Conservation (phyloP, 768 basidiomycete genomes). For the Russula sp. region DNA sequence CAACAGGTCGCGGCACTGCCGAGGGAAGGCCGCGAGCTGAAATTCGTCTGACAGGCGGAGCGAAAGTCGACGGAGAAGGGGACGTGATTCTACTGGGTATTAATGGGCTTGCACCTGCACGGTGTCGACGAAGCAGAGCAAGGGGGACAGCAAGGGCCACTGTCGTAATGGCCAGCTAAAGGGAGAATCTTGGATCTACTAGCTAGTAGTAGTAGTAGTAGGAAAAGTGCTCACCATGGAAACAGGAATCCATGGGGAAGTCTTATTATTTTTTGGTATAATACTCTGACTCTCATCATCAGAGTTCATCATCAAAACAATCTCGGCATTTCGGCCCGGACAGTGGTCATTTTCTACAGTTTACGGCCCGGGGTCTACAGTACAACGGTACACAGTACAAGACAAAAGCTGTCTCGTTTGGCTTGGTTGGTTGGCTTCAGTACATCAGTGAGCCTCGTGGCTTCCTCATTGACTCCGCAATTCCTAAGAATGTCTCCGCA, state of each 20-base stretch:
- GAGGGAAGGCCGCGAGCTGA: background rate
- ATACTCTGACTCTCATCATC: too few species aligned
- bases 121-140: constrained; percentile 29
- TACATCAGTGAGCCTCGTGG: constrained; percentile 46
- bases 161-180: constrained; percentile 31
- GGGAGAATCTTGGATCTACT: background rate
- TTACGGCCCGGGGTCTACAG: too few species aligned
- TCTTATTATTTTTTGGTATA: too few species aligned
- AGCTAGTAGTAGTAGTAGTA: background rate
- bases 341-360: too few species aligned
- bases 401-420: too few species aligned
- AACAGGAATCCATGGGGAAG: constrained; percentile 16
- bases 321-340: too few species aligned
- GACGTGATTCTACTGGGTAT: background rate
- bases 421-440: background rate
- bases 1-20: background rate
- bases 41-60: constrained; percentile 22
- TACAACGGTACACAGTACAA: background rate
- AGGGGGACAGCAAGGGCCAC: constrained; percentile 31
- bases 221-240: constrained; percentile 13
- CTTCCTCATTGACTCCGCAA: constrained; percentile 53
- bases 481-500: constrained; percentile 51
- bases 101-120: constrained; percentile 18
- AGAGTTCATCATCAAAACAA: too few species aligned
- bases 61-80: constrained; percentile 23